Evolutionary conservation across 805 yeast species (phyloP).

Genomic region (Hanseniaspora clermontiae): DNA sequence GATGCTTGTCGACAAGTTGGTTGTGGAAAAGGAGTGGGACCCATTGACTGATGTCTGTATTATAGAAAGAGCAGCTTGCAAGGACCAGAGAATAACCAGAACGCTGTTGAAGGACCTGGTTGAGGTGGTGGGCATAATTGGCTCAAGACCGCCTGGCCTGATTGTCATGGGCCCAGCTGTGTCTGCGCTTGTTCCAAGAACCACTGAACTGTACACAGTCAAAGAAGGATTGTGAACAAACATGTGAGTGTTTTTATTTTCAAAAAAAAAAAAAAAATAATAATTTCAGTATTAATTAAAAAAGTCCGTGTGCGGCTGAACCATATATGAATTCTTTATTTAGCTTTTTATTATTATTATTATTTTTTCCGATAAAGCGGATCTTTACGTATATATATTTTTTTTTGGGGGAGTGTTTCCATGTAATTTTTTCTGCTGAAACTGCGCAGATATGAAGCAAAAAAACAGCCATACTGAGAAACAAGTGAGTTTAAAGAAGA

Average conservation of each 20-base stretch:
- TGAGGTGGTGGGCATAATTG: conserved; percentile 60
- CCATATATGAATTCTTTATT: too few species aligned
- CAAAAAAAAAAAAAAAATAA: too few species aligned
- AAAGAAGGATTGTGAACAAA: conserved; percentile 27
- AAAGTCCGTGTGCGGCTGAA: neutral
- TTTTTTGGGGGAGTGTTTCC: neutral
- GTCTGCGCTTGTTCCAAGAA: conserved; percentile 32
- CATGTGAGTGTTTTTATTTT: too few species aligned
- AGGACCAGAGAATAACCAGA: conserved; percentile 77
- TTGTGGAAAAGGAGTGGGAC: conserved; percentile 49
- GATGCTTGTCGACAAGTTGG: conserved; percentile 39
- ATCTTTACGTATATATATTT: neutral
- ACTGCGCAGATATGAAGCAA: too few species aligned
- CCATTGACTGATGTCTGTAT: conserved; percentile 64
- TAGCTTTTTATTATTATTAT: neutral
- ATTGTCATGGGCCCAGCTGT: conserved; percentile 74
- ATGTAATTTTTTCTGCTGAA: too few species aligned
- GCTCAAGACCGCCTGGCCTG: conserved; percentile 87
- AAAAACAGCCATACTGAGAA: too few species aligned
- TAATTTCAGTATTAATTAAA: too few species aligned
- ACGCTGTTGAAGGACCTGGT: conserved; percentile 57
- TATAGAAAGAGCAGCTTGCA: conserved; percentile 84
- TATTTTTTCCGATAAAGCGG: neutral
- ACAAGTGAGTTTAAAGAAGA: too few species aligned
- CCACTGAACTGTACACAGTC: conserved; percentile 19